Evolutionary conservation across 208 protist genomes (phyloP), one percentile per base, ranked within the genome.

Genomic region (Chromosphaera perkinsii): DNA sequence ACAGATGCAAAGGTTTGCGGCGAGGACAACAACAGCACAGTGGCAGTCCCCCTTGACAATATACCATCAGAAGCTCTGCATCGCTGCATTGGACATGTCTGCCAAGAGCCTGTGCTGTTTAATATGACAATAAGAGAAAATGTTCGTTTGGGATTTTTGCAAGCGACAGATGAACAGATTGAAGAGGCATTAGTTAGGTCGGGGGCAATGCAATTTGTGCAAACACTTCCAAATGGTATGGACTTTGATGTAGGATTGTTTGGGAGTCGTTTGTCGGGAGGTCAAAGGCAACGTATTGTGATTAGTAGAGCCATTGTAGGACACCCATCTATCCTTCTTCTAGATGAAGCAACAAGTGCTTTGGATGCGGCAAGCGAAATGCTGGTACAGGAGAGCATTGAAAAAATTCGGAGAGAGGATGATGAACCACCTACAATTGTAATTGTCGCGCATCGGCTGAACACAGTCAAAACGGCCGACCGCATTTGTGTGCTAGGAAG

Each of bases 151-250:
- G 58, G 58, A 22, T 29, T 20, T 29, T 24, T 17, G 10, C 54
- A 57, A 17, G 7, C 2, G 20, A 67, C 61, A 3, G n/a, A 54
- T 2, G 61, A 67, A 27, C 80, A 87, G 39, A 75, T 83, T n/a
- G 42, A 59, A 24, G 31, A 22, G 22, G 85, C 82, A 4, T 43
- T 58, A 1, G 33, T 47, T 3, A 37, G 39, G 9, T 60, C 80
- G 45, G 83, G 83, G 51, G 57, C 61, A 24, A 71, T 83, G 40
- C 27, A 62, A 5, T 83, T 81, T 42, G 79, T 85, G 5, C 24
- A 7, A 32, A 12, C 9, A 10, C 35, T 83, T 0, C 72, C 74
- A 5, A 14, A 72, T 12, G 51, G 56, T 22, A 83, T 81, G 36
- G 59, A 81, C 20, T 77, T 75, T 0, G 10, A 33, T 36, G 56